A percentile compares a stretch with the other conserved stretches of the same genome.
phyloP scores from a whole-genome alignment of 179 eudicot genomes.

The Actinidia arguta region DNA sequence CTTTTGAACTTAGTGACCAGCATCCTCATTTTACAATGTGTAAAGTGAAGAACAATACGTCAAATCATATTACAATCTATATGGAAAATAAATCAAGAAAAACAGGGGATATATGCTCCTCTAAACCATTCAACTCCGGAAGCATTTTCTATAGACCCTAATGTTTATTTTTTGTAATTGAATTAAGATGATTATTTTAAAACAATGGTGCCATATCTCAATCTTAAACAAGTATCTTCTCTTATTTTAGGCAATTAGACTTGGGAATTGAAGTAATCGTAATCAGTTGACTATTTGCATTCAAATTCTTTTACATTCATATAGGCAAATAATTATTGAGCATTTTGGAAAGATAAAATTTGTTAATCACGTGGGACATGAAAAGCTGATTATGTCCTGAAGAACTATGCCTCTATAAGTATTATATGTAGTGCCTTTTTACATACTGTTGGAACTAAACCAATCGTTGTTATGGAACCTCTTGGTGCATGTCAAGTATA shows the following conservation, averaged over 20 bases:
- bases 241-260: neutral
- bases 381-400: neutral
- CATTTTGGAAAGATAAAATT: too few relatives aligned
- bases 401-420: neutral
- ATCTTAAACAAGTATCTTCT: neutral
- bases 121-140: neutral
- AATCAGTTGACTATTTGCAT: neutral
- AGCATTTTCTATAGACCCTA: neutral
- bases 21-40: neutral
- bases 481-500: neutral
- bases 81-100: neutral
- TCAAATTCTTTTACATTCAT: neutral
- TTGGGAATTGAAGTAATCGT: neutral
- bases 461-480: neutral
- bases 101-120: conserved; percentile 1
- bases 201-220: neutral
- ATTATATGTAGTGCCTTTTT: neutral
- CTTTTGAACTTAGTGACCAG: neutral
- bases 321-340: neutral
- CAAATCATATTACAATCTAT: neutral
- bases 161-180: neutral
- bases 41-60: conserved; percentile 10
- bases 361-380: too few relatives aligned
- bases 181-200: neutral
- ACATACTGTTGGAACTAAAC: neutral